phyloP scores from a whole-genome alignment of 2,329 filamentous ascomycete genomes.

The Diaporthe longicolla region DNA sequence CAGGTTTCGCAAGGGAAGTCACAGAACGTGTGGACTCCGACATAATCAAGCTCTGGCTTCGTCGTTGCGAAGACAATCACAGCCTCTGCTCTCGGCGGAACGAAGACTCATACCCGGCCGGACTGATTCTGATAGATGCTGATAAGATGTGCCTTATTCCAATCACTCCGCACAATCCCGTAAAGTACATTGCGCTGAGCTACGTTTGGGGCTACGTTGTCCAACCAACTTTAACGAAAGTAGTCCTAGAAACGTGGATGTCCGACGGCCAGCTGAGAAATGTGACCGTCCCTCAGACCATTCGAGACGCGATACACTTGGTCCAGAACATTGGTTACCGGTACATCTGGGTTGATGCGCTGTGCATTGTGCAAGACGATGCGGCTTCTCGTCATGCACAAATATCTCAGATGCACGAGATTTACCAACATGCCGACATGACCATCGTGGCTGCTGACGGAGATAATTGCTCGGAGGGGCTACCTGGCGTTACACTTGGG shows the following conservation, averaged over 20 bases:
- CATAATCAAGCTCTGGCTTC: conserved; percentile 12
- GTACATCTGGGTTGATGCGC: conserved; percentile 44
- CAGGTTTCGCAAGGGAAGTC: background rate
- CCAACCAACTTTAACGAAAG: background rate
- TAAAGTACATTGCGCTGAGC: conserved; percentile 18
- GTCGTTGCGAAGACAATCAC: background rate
- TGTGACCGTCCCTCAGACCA: conserved; percentile 14
- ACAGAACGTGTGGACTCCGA: background rate
- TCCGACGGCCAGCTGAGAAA: background rate
- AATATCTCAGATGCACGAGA: conserved; percentile 29
- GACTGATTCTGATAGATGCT: conserved; percentile 15
- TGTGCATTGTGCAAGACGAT: conserved; percentile 46
- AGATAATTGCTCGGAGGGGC: background rate
- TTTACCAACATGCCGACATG: conserved; percentile 20
- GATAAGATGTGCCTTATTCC: background rate
- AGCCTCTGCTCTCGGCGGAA: background rate
- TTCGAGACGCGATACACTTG: conserved; percentile 41
- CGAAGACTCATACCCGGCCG: background rate
- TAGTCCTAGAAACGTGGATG: background rate
- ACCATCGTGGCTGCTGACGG: conserved; percentile 17
- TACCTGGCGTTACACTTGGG: background rate
- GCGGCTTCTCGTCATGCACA: conserved; percentile 8
- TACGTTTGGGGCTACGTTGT: conserved; percentile 49
- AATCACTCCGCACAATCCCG: background rate
- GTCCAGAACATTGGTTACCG: conserved; percentile 34